Base-by-base conservation (phyloP, 805 yeast species). In the Kluyveromyces lactis region DNA sequence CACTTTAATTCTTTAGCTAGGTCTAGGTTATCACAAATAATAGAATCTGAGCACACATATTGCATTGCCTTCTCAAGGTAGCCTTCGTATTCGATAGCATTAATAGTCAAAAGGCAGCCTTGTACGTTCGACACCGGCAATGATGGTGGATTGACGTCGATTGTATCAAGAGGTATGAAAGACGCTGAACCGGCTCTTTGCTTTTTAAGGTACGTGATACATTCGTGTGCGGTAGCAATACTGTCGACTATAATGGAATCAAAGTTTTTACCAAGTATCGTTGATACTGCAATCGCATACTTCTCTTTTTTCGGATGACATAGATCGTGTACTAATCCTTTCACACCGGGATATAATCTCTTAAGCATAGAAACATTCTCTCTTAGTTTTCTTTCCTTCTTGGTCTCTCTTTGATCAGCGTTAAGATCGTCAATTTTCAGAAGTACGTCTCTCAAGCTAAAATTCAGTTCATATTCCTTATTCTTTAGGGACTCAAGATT, bases 181-280 rank as follows among this genome's bases (percentile, higher is more conserved):
- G 94, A 77, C 1, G 92, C 87, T 6, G 73, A 71, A 34, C 97
- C 97, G 10, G 81, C 68, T 47, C 95, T 72, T 55, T 90, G 90
- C 47, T 84, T 89, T 51, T 86, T 85, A 56, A 90, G 65, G 41
- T 81, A 81, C 7, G 77, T 75, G 45, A 92, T 82, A 56, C 95
- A 85, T 44, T 78, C 77, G 42, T 77, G 74, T 0, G 94, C 95
- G 17, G 79, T 71, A 8, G 75, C 57, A 4, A 77, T 64, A 19
- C 72, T 72, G 49, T 86, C 95, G 4, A 92, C 98, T 15, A 92
- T 72, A 13, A 92, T 73, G 0, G 96, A 74, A 58, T 92, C 95
- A 50, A 80, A 73, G 51, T 83, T 72, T 42, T 75, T 72, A 7
- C 97, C 97, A 21, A 92, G 64, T 4, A 83, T 73, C 0, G 90